Conservation (phyloP, 202 grass and related monocot species). For the Schoenoplectus triqueter region DNA sequence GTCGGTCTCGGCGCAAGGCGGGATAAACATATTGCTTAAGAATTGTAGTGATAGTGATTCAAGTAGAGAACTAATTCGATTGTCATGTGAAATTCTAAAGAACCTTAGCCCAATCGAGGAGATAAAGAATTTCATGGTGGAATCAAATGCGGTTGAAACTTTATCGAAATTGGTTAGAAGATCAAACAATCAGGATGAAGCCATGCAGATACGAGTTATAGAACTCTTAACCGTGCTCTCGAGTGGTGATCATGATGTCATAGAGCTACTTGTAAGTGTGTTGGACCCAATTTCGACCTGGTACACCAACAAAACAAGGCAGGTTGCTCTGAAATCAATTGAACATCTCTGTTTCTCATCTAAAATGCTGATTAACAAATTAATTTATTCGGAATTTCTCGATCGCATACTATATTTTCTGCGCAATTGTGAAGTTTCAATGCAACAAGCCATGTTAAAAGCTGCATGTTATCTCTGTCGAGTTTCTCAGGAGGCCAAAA, state of each 20-base stretch:
- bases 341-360: constrained; percentile 60
- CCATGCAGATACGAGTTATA: constrained; percentile 59
- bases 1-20: constrained; percentile 87
- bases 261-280: constrained; percentile 54
- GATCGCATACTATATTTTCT: constrained; percentile 60
- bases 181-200: constrained; percentile 47
- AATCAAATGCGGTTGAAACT: constrained; percentile 55
- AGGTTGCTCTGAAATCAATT: constrained; percentile 62
- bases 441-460: constrained; percentile 71
- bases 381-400: constrained; percentile 65
- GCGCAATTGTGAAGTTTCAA: constrained; percentile 48
- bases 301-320: constrained; percentile 72
- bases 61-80: constrained; percentile 50
- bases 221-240: constrained; percentile 65
- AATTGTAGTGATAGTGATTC: constrained; percentile 48
- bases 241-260: constrained; percentile 47
- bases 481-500: constrained; percentile 62
- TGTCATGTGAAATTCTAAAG: constrained; percentile 65
- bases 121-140: constrained; percentile 80
- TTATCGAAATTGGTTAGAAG: constrained; percentile 56
- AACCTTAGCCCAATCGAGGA: constrained; percentile 71
- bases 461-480: constrained; percentile 54
- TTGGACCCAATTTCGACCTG: constrained; percentile 46
- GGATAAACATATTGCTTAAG: constrained; percentile 65
- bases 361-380: constrained; percentile 34